These are phyloP conservation scores for Picea sitchensis DNA, from an alignment of 75 land plant species.

Conservation along the genomic window DNA sequence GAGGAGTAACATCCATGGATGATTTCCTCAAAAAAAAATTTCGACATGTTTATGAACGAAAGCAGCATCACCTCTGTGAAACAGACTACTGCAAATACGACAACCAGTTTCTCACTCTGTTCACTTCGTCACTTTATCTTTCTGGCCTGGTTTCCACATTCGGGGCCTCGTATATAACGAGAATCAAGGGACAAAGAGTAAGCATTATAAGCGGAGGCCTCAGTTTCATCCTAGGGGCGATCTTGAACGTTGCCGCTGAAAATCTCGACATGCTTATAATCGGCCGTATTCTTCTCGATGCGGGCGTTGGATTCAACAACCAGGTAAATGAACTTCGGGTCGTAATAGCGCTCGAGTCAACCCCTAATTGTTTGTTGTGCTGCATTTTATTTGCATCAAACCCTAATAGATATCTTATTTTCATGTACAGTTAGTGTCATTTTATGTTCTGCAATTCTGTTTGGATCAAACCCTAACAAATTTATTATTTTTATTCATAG, in stretches of 20 bases:
- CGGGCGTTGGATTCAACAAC: constrained; percentile 77
- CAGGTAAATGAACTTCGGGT: constrained; percentile 32
- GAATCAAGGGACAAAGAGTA: constrained; percentile 20
- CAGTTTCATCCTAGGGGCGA: constrained; percentile 61
- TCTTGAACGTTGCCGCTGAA: constrained; percentile 49
- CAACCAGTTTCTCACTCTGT: constrained; percentile 24
- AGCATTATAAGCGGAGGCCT: constrained; percentile 31
- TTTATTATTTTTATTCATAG: neutral
- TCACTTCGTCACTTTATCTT: constrained; percentile 46
- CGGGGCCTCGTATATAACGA: constrained; percentile 63
- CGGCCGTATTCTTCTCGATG: constrained; percentile 67
- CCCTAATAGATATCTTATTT: neutral
- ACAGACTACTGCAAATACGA: constrained; percentile 75
- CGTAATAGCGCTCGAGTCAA: neutral
- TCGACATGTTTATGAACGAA: constrained; percentile 33
- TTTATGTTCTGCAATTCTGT: neutral
- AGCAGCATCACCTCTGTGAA: constrained; percentile 50
- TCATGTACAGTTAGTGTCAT: neutral
- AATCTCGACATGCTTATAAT: constrained; percentile 67
- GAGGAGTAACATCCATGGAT: constrained; percentile 95
- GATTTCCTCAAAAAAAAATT: constrained; percentile 69
- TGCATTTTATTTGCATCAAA: neutral
- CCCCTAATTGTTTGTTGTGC: neutral
- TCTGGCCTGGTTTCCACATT: constrained; percentile 52
- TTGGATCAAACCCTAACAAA: neutral